Evolutionary conservation across 768 basidiomycete genomes (phyloP).

Genomic region (Tulasnella sp.): DNA sequence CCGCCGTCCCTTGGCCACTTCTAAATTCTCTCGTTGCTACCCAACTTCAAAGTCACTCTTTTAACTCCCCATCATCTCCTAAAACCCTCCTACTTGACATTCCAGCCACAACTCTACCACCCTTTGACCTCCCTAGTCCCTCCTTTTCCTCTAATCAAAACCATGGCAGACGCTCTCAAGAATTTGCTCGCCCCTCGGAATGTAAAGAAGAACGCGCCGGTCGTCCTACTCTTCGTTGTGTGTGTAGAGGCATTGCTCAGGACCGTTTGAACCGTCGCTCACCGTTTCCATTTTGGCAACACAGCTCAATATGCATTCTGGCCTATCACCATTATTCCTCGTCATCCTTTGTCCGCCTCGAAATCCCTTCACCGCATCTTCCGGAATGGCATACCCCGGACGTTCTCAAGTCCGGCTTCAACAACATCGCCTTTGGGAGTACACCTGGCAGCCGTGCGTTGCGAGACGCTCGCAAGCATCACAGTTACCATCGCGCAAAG

Average conservation of each 20-base stretch:
- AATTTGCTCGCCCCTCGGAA: neutral
- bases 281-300: neutral
- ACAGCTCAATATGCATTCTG: neutral
- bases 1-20: neutral
- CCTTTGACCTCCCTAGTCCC: neutral
- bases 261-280: neutral
- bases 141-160: neutral
- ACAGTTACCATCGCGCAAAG: neutral
- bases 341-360: neutral
- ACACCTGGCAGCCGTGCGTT: neutral
- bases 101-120: neutral
- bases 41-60: neutral
- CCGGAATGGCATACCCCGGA: neutral
- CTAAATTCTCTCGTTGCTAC: neutral
- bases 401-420: neutral
- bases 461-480: neutral
- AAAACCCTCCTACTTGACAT: neutral
- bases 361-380: neutral
- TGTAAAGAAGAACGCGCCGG: neutral
- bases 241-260: neutral
- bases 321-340: neutral
- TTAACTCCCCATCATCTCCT: neutral
- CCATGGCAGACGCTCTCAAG: neutral
- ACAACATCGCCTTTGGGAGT: neutral
- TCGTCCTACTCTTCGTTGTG: neutral